Percentiles rank a stretch among this genome's conserved stretches.
Conservation (phyloP, 495 filamentous ascomycete species). For the Lophiostoma macrostomum region DNA sequence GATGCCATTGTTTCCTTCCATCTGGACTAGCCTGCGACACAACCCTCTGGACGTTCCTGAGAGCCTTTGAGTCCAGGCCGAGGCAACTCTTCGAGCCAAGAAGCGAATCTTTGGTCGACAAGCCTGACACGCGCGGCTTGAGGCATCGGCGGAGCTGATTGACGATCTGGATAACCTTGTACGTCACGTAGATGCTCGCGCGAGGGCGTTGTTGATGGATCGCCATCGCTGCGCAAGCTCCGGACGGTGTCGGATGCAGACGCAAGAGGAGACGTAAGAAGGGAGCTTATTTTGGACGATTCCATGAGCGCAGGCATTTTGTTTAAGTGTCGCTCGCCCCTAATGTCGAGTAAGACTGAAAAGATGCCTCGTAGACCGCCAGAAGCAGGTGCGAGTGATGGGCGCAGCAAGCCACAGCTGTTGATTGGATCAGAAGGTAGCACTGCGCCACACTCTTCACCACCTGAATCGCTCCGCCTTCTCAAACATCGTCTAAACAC, state of each 20-base stretch:
- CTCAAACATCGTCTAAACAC: too few species aligned
- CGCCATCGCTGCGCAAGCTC: conserved; percentile 18
- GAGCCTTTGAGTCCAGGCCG: conserved; percentile 17
- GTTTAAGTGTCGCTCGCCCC: background rate
- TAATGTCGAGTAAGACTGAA: conserved; percentile 20
- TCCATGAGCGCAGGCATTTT: conserved; percentile 5
- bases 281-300: background rate
- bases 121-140: conserved; percentile 18
- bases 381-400: background rate
- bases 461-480: background rate
- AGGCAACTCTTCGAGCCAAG: conserved; percentile 24
- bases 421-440: background rate
- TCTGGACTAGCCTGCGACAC: conserved; percentile 15
- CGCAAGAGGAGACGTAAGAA: conserved; percentile 15
- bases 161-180: conserved; percentile 31
- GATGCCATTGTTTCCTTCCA: conserved; percentile 7
- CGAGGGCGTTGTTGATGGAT: conserved; percentile 12
- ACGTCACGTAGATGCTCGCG: conserved; percentile 29
- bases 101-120: background rate
- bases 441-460: background rate
- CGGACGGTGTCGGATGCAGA: conserved; percentile 3
- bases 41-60: conserved; percentile 20
- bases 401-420: too few species aligned
- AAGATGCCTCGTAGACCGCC: conserved; percentile 5
- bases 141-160: conserved; percentile 32